Evolutionary conservation across 78 protist species (phyloP), one percentile per base, ranked within the genome.

Genomic region (Speleostelium caveatum): DNA sequence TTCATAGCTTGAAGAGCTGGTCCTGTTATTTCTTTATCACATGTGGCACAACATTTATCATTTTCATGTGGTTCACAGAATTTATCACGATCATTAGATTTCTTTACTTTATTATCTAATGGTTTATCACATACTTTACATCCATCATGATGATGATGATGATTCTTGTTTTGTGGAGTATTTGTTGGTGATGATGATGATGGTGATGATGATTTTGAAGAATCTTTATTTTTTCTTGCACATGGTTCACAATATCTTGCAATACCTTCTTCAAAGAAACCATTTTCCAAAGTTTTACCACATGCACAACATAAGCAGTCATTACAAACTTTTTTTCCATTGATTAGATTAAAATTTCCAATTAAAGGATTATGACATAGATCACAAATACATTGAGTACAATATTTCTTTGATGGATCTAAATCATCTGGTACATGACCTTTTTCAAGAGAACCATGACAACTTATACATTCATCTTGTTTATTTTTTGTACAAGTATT

Each of bases 301-400:
- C 87, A 78, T 10, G 42, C 14, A 30, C 35, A 33, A 36, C 87
- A 78, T 28, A 36, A n/a, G 51, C 87, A 78, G 36, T 56, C 73
- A n/a, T 78, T 71, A 65, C 87, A 78, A 3, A 78, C 53, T 71
- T 78, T 78, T 53, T 78, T 56, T 16, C 87, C 87, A 78, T 67
- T 32, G 8, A 36, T 60, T 3, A 42, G 22, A 42, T 59, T 17
- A 8, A 76, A 62, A 33, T 72, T 51, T 26, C 77, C 75, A 39
- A 79, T 53, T 6, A 79, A 41, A 28, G 89, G 89, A 16, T 32
- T 26, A 22, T 79, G 75, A 56, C 87, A 79, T 36, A 67, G 42
- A 68, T 79, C 89, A 79, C 89, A 79, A 26, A 79, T 79, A 56
- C 89, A 79, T 49, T 41, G 22, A 24, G 89, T 67, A 41, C 89